Percentiles rank a stretch among this genome's conserved stretches.
phyloP scores from a whole-genome alignment of 2,329 filamentous ascomycete genomes.

The Beauveria varroae region DNA sequence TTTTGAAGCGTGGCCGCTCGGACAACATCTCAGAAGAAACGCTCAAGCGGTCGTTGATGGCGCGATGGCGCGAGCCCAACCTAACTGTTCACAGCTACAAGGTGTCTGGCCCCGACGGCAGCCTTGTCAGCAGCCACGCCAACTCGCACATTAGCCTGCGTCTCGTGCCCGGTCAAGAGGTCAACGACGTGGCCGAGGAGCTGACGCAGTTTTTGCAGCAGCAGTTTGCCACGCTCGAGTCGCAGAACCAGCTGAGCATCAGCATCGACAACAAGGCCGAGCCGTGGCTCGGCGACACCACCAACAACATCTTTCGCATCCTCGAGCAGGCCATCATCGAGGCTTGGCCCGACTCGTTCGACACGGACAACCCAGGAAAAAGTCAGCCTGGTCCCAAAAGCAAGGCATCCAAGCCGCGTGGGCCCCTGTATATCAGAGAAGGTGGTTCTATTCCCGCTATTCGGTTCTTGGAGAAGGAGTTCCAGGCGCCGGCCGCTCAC shows the following conservation, averaged over 20 bases:
- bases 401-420: conserved; percentile 33
- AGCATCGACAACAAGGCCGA: conserved; percentile 90
- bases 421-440: conserved; percentile 88
- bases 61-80: conserved; percentile 90
- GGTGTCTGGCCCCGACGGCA: conserved; percentile 84
- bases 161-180: conserved; percentile 87
- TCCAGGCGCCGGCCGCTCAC: conserved; percentile 82
- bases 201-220: conserved; percentile 60
- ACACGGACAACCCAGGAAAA: conserved; percentile 13
- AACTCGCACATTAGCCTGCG: conserved; percentile 84
- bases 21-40: conserved; percentile 50
- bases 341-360: conserved; percentile 63
- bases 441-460: conserved; percentile 94
- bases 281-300: conserved; percentile 89
- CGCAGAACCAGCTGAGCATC: conserved; percentile 72
- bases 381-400: not conserved
- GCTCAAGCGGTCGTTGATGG: conserved; percentile 82
- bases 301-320: conserved; percentile 83
- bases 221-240: conserved; percentile 67
- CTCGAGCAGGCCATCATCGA: conserved; percentile 75
- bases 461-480: conserved; percentile 89
- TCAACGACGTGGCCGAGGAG: conserved; percentile 63
- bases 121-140: conserved; percentile 83
- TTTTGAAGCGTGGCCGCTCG: conserved; percentile 66
- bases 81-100: conserved; percentile 91